Evolutionary conservation across 140 eudicot genomes (phyloP).

Genomic region (Artemisia princeps): DNA sequence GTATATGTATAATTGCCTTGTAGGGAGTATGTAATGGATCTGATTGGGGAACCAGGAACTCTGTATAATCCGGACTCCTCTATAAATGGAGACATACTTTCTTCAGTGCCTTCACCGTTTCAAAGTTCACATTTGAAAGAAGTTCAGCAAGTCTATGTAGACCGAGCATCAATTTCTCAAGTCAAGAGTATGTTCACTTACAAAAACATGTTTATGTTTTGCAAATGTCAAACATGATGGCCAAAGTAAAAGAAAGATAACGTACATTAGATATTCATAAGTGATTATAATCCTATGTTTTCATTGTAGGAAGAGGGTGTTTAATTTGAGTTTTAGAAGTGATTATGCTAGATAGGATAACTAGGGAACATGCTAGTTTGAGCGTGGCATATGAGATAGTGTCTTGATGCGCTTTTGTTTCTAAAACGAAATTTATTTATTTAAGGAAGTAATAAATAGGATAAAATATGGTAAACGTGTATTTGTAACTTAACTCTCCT

Average conservation of each 20-base stretch:
- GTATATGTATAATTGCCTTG: not conserved
- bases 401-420: too few relatives aligned
- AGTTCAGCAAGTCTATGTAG: constrained; percentile 47
- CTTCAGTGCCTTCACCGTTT: constrained; percentile 72
- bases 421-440: too few relatives aligned
- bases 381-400: too few relatives aligned
- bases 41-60: constrained; percentile 76
- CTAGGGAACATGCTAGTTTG: too few relatives aligned
- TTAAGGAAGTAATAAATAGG: too few relatives aligned
- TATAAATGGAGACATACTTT: constrained; percentile 56
- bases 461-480: too few relatives aligned
- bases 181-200: constrained; percentile 26
- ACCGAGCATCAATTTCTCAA: constrained; percentile 36
- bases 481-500: too few relatives aligned
- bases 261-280: too few relatives aligned
- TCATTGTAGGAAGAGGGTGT: too few relatives aligned
- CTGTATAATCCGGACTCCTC: constrained; percentile 77
- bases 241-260: not conserved
- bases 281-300: not conserved
- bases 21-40: constrained; percentile 89
- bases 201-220: not conserved
- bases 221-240: too few relatives aligned
- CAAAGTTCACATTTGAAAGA: constrained; percentile 64
- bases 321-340: too few relatives aligned
- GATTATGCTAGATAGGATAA: too few relatives aligned